Percentiles rank a stretch among this genome's conserved stretches.
Conservation (phyloP, 805 yeast genomes). For the Spathaspora passalidarum region DNA sequence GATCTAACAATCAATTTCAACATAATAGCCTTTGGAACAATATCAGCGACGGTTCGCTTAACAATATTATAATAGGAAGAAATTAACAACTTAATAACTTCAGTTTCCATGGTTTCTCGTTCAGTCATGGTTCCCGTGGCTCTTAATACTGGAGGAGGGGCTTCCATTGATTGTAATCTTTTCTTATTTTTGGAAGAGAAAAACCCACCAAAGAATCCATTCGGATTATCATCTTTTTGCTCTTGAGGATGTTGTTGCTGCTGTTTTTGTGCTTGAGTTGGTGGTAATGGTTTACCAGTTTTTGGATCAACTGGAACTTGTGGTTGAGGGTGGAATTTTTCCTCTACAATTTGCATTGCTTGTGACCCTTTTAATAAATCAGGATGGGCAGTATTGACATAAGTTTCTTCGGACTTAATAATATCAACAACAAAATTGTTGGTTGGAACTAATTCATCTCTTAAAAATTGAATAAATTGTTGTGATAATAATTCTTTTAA, state of each 20-base stretch:
- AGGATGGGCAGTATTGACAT: slow-evolving; percentile 97
- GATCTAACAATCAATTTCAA: slow-evolving; percentile 82
- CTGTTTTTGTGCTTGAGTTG: slow-evolving; percentile 33
- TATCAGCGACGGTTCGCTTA: slow-evolving; percentile 87
- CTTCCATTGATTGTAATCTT: slow-evolving; percentile 92
- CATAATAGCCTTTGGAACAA: slow-evolving; percentile 95
- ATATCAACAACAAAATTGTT: slow-evolving; percentile 81
- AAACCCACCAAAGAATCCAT: slow-evolving; percentile 94
- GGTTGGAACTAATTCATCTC: slow-evolving; percentile 80
- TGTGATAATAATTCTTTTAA: slow-evolving; percentile 83
- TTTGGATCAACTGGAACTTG: slow-evolving; percentile 83
- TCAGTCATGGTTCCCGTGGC: slow-evolving; percentile 93
- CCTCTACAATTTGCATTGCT: slow-evolving; percentile 91
- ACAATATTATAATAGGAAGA: slow-evolving; percentile 89
- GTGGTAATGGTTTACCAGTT: slow-evolving; percentile 77
- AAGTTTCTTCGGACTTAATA: slow-evolving; percentile 83
- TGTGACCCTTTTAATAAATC: slow-evolving; percentile 92
- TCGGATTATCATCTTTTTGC: slow-evolving; percentile 46
- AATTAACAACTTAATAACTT: slow-evolving; percentile 89
- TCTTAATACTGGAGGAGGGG: slow-evolving; percentile 92
- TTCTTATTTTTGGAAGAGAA: slow-evolving; percentile 90
- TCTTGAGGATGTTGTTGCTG: slow-evolving; percentile 18
- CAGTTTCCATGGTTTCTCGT: slow-evolving; percentile 95
- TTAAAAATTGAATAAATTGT: slow-evolving; percentile 73
- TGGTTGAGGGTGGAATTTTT: slow-evolving; percentile 72